These are phyloP conservation scores for Phyllosticta ampelicida DNA, from an alignment of 2,329 filamentous ascomycete species.

Conservation along the genomic window DNA sequence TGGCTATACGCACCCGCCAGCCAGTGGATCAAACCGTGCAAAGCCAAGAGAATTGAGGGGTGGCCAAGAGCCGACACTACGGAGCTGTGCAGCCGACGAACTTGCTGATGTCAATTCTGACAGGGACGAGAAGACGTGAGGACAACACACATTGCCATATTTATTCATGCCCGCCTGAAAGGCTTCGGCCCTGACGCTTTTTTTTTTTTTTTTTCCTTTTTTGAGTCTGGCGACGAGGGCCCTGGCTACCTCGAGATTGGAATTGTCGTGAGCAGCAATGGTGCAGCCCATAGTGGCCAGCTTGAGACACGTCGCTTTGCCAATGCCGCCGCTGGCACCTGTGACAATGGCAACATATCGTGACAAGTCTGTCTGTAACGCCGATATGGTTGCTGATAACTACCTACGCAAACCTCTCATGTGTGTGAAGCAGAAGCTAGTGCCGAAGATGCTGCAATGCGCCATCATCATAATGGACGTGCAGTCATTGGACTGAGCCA, in stretches of 20 bases:
- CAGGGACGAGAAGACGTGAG: neutral
- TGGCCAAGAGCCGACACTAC: constrained; percentile 24
- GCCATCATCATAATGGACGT: neutral
- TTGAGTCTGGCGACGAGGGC: constrained; percentile 22
- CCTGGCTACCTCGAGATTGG: constrained; percentile 20
- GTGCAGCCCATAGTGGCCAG: constrained; percentile 33
- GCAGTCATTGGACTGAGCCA: neutral
- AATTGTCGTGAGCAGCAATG: constrained; percentile 35
- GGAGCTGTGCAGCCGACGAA: constrained; percentile 23
- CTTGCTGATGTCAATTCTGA: constrained; percentile 12
- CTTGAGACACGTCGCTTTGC: constrained; percentile 29
- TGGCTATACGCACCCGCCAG: constrained; percentile 32
- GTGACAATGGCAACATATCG: constrained; percentile 29
- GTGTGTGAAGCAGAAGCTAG: neutral
- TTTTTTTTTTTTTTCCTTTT: constrained; percentile 16
- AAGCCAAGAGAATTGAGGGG: constrained; percentile 32
- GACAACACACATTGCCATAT: constrained; percentile 25
- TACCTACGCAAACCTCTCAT: neutral
- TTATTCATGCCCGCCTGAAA: constrained; percentile 28
- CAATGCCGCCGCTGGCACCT: constrained; percentile 36
- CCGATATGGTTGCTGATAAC: constrained; percentile 5
- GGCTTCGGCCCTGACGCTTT: constrained; percentile 21
- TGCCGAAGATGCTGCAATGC: neutral
- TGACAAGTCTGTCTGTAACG: constrained; percentile 12
- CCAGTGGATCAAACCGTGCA: constrained; percentile 39